Evolutionary conservation across 495 filamentous ascomycete genomes (phyloP), one percentile per base, ranked within the genome.

Genomic region (Parmelia sp.): DNA sequence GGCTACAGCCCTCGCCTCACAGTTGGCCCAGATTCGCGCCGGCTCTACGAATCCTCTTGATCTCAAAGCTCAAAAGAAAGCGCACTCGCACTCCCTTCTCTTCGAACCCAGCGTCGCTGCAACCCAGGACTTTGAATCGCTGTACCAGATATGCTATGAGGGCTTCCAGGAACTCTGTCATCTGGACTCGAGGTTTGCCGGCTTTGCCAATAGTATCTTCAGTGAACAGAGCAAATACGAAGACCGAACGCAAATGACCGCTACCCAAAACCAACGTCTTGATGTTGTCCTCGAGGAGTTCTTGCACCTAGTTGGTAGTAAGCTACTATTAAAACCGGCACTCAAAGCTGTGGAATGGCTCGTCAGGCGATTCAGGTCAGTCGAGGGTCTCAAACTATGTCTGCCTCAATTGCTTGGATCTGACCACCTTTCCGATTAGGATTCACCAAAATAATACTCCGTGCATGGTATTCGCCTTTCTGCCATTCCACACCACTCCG

Each of bases 271-370:
- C 71, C 77, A 84, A 66, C 87, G 89, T 53, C 80, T 99, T 39
- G 86, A 96, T 75, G 75, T 76, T 49, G 90, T 83, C 44, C 72
- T 97, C 58, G 87, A 94, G 66, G 82, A 83, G 7, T 97, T 97
- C 70, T 79, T 99, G 55, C 86, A 84, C 33, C 78, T 96, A 11
- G 84, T 90, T 17, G 85, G 88, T 29, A 83, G 84, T n/a, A 81
- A 87, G 56, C 67, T 99, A 44, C 80, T 91, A 35, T 78, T 99
- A 49, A 91, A 85, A 72, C 92, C 93, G 21, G 90, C 90, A 2
- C 82, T 94, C 19, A 96, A 92, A 69, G 90, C 91, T 7, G 79
- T 97, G 39, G 95, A 99, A 77, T 99, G 94, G 94, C 81, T 97
- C 29, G 81, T 99, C 37, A 80, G 94, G 70, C 82, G 92, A 64